These are phyloP conservation scores for Sphagnum fallax DNA, from an alignment of 228 moss, liverwort and hornwort species.

Conservation along the genomic window DNA sequence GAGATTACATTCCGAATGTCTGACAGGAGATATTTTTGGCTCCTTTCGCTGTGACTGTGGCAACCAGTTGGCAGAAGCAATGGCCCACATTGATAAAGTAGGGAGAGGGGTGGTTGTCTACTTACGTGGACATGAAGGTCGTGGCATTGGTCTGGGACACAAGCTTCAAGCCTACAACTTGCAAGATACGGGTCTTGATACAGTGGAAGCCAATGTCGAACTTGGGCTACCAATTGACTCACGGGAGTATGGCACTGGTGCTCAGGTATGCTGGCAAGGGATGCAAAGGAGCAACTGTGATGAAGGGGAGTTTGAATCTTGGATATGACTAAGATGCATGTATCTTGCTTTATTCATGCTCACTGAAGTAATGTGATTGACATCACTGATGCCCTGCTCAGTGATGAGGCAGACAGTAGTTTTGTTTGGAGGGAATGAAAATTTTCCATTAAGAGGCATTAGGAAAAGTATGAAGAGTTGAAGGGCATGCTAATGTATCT, in stretches of 20 bases:
- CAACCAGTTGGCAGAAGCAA: constrained; percentile 74
- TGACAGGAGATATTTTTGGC: constrained; percentile 94
- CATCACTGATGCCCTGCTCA: too few relatives aligned
- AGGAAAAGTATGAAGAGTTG: too few relatives aligned
- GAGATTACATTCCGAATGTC: constrained; percentile 91
- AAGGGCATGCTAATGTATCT: too few relatives aligned
- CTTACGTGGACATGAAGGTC: constrained; percentile 92
- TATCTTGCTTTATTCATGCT: too few relatives aligned
- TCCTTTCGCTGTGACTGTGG: constrained; percentile 97
- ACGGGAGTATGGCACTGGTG: constrained; percentile 89
- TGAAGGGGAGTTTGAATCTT: background rate
- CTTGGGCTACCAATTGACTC: constrained; percentile 95
- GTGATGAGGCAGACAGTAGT: too few relatives aligned
- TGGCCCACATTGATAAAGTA: constrained; percentile 67
- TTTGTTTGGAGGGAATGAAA: too few relatives aligned
- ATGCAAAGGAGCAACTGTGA: background rate
- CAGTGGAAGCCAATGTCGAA: constrained; percentile 87
- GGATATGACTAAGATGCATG: too few relatives aligned
- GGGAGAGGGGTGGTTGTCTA: constrained; percentile 90
- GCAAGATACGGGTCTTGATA: constrained; percentile 89
- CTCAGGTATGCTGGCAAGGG: constrained; percentile 49
- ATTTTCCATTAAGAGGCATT: too few relatives aligned
- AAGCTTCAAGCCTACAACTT: constrained; percentile 94
- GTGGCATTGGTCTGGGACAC: constrained; percentile 93
- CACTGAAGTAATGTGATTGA: too few relatives aligned